These are phyloP conservation scores for Thermoascus crustaceus DNA, from an alignment of 2,329 filamentous ascomycete species.

Conservation along the genomic window DNA sequence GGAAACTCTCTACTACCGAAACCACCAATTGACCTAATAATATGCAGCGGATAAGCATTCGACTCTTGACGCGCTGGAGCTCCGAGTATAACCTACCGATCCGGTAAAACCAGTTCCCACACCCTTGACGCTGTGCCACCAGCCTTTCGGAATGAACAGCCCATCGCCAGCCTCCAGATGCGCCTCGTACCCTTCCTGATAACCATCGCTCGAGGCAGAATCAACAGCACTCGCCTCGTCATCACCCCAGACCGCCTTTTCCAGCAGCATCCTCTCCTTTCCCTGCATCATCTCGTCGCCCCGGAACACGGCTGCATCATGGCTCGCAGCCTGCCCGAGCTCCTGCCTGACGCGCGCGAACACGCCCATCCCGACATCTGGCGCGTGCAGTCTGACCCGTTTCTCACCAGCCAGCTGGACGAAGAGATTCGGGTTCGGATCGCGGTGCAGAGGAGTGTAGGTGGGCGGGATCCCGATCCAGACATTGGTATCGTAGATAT, in stretches of 20 bases:
- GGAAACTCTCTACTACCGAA: constrained; percentile 50
- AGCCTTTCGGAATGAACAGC: constrained; percentile 71
- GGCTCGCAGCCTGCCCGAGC: constrained; percentile 26
- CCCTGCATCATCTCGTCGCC: constrained; percentile 90
- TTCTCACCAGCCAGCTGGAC: constrained; percentile 72
- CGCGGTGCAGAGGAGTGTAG: constrained; percentile 81
- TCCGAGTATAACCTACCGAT: constrained; percentile 38
- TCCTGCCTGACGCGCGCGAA: constrained; percentile 48
- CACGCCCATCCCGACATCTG: constrained; percentile 53
- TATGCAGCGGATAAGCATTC: constrained; percentile 28
- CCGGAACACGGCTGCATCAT: constrained; percentile 48
- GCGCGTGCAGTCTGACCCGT: constrained; percentile 61
- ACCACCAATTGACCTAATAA: constrained; percentile 72
- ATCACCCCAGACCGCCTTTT: constrained; percentile 61
- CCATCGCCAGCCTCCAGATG: constrained; percentile 58
- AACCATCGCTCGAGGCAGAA: constrained; percentile 9
- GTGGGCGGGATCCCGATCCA: constrained; percentile 86
- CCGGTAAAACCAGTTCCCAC: constrained; percentile 49
- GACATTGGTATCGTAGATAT: constrained; percentile 77
- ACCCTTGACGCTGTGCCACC: constrained; percentile 80
- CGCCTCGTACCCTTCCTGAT: constrained; percentile 40
- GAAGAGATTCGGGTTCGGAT: constrained; percentile 92
- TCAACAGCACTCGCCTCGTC: constrained; percentile 13
- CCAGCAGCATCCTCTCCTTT: constrained; percentile 56
- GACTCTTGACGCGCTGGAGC: constrained; percentile 7